phyloP scores from a whole-genome alignment of 352 stramenopile species.

The Phytophthora meadii region DNA sequence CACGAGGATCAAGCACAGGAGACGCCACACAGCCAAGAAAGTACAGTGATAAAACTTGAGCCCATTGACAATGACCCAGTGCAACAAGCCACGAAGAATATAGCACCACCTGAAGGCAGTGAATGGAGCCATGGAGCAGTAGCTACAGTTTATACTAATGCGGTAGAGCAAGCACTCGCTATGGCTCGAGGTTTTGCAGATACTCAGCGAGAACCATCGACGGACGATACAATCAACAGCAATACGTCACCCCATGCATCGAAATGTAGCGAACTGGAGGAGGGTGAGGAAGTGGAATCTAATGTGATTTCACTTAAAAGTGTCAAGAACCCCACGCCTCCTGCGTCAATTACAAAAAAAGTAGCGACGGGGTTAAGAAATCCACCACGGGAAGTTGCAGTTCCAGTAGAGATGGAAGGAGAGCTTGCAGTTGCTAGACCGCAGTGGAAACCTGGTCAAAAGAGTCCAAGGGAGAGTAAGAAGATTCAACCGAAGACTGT shows the following conservation, averaged over 20 bases:
- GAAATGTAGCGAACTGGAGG: background rate
- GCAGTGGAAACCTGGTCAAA: slow-evolving; percentile 10
- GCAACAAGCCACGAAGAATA: background rate
- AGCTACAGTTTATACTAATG: slow-evolving; percentile 1
- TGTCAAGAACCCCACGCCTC: background rate
- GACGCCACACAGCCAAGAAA: background rate
- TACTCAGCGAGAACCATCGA: slow-evolving; percentile 11
- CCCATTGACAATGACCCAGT: background rate
- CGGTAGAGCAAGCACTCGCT: slow-evolving; percentile 11
- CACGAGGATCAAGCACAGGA: slow-evolving; percentile 5
- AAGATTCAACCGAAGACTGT: background rate
- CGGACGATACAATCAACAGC: slow-evolving; percentile 21
- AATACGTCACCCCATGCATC: slow-evolving; percentile 7
- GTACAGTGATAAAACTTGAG: slow-evolving; percentile 11
- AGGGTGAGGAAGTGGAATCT: slow-evolving; percentile 4
- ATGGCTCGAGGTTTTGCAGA: slow-evolving; percentile 11
- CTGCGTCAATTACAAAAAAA: slow-evolving; percentile 1
- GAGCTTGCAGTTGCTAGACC: slow-evolving; percentile 4
- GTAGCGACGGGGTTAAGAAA: slow-evolving; percentile 5
- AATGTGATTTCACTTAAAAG: slow-evolving; percentile 14
- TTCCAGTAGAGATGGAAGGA: slow-evolving; percentile 2
- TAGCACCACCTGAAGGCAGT: slow-evolving; percentile 22
- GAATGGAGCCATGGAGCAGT: slow-evolving; percentile 35
- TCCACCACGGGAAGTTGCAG: background rate
- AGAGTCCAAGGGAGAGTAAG: slow-evolving; percentile 6